Base-by-base conservation (phyloP, 495 filamentous ascomycete species). In the Neurospora terricola region DNA sequence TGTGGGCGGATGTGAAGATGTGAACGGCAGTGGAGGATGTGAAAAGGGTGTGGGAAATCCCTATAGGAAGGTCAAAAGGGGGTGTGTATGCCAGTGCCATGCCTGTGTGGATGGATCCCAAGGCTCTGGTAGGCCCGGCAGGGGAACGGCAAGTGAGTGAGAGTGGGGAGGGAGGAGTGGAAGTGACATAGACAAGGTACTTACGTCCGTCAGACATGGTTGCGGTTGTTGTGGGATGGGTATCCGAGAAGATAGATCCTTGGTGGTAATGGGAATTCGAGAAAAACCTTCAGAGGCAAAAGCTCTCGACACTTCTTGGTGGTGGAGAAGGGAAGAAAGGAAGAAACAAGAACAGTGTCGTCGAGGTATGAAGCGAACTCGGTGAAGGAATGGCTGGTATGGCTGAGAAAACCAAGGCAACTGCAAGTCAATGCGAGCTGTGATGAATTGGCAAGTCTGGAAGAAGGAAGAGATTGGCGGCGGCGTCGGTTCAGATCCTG, bases 161-260 rank as follows among this genome's bases (percentile, higher is more conserved):
- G 21, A 40, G 69, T 30, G 23, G 54, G 38, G 71, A 72, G 54
- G 16, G 48, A 36, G 38, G 69, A 37, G 23, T 10, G 39, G 66
- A 27, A 11, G 38, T 42, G 43, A 36, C 27, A 34, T 9, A 30
- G 7, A 36, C 54, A 39, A 54, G 42, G 70, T 40, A 81, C 79
- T 38, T 79, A 81, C 80, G 77, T 76, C 80, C 80, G 75, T 81
- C 80, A 40, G 78, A 68, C 80, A 81, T 81, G 30, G 69, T 77
- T 48, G 59, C 72, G 74, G 43, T 54, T 62, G 30, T 45, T 66
- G 21, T 62, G 36, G 12, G 62, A 54, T 23, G 12, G 30, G 27
- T 69, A 30, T 37, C 27, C 45, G 62, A 59, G 23, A 38, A 40
- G 37, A 69, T 4, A 71, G 54, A 62, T 62, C 27, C 27, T 62